Evolutionary conservation across 768 basidiomycete species (phyloP).

Genomic region (Suillus plorans): DNA sequence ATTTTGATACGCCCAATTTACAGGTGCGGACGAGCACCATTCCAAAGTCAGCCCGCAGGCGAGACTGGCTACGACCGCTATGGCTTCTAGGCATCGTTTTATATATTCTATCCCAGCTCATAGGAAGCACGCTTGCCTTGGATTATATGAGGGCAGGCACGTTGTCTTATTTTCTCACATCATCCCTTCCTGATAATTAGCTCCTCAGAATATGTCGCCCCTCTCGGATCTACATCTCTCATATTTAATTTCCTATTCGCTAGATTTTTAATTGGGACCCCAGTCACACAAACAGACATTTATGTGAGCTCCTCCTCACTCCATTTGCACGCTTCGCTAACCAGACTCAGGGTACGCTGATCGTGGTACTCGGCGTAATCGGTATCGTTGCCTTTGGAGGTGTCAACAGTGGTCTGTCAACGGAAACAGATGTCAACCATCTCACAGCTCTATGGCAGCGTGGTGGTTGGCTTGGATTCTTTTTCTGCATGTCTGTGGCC

Average conservation of each 20-base stretch:
- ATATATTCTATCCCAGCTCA: constrained; percentile 90
- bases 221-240: constrained; percentile 88
- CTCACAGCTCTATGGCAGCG: constrained; percentile 86
- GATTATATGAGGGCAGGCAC: constrained; percentile 85
- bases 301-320: constrained; percentile 48
- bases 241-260: constrained; percentile 98
- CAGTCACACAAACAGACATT: constrained; percentile 81
- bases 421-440: constrained; percentile 70
- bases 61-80: constrained; percentile 80
- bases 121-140: constrained; percentile 84
- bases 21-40: constrained; percentile 72
- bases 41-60: constrained; percentile 71
- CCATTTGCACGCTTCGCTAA: constrained; percentile 3
- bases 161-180: constrained; percentile 16
- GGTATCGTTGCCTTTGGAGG: constrained; percentile 88
- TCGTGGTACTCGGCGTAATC: constrained; percentile 81
- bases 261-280: constrained; percentile 81
- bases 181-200: constrained; percentile 15
- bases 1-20: constrained; percentile 3
- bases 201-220: constrained; percentile 86
- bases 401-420: constrained; percentile 75
- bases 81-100: constrained; percentile 92
- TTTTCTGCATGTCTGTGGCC: constrained; percentile 74
- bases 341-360: constrained; percentile 64
- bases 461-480: constrained; percentile 87